These are phyloP conservation scores for Alternaria triticimaculans DNA, from an alignment of 2,329 filamentous ascomycete species.

Conservation along the genomic window DNA sequence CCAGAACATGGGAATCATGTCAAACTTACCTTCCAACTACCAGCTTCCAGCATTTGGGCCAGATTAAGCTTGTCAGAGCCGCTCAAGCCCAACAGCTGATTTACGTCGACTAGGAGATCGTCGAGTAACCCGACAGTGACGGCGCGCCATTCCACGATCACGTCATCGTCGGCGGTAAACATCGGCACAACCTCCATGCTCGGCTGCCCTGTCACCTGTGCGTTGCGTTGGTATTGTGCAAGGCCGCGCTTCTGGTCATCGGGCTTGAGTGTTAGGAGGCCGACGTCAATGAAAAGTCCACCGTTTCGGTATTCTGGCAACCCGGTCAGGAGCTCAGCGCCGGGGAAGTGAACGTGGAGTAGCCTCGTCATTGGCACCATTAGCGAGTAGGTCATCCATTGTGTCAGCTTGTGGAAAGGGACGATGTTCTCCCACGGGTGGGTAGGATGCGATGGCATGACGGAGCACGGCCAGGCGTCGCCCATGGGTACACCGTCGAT, in stretches of 20 bases:
- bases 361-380: conserved; percentile 89
- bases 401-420: conserved; percentile 88
- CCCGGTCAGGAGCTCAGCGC: conserved; percentile 83
- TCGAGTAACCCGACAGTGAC: conserved; percentile 78
- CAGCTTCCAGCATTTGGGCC: conserved; percentile 91
- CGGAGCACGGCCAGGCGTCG: conserved; percentile 90
- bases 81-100: conserved; percentile 69
- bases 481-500: conserved; percentile 88
- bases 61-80: conserved; percentile 75
- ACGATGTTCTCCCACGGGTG: conserved; percentile 81
- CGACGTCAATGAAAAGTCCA: conserved; percentile 84
- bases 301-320: conserved; percentile 93
- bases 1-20: neutral
- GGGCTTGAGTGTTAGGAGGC: conserved; percentile 77
- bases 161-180: conserved; percentile 75
- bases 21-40: conserved; percentile 88
- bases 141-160: conserved; percentile 81
- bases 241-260: conserved; percentile 74
- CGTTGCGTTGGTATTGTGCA: conserved; percentile 72
- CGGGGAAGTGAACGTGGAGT: conserved; percentile 80
- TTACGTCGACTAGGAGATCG: conserved; percentile 72
- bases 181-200: conserved; percentile 75
- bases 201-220: conserved; percentile 73
- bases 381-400: conserved; percentile 93
- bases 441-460: conserved; percentile 77